Evolutionary conservation across 257 asterid genomes (phyloP), one percentile per base, ranked within the genome.

Genomic region (Rehmannia glutinosa): DNA sequence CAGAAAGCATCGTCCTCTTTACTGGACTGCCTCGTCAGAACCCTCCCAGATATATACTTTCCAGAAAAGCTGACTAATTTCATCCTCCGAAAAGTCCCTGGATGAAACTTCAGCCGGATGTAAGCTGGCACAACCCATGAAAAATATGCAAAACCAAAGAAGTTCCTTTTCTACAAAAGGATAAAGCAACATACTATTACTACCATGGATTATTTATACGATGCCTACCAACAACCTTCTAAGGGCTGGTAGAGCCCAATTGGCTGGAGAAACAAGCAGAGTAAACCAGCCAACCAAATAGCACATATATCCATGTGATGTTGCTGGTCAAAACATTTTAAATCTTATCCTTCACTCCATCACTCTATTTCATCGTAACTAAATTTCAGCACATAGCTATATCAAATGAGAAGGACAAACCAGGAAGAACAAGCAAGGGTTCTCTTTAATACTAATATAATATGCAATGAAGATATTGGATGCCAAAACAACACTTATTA

Each of bases 61-160:
- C 66, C 54, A 47, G 64, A 50, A 49, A 35, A 69, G 41, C 30
- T 49, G 43, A 28, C 27, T 39, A 57, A 39, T 45, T 45, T 54
- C 28, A 72, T 54, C 71, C 53, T 62, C 72, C 61, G 39, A 55
- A 24, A 61, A 47, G 50, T 63, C 58, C 38, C 23, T 13, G 45
- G 64, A n/a, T n/a, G n/a, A 24, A 56, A 53, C 79, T 62, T 35
- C 72, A 61, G 10, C 70, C 55, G 52, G 53, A 42, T 19, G 55
- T 53, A 62, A n/a, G 33, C 17, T 19, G 67, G 46, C 38, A 65
- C 61, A 27, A 36, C 33, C 41, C n/a, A 51, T 35, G n/a, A 10
- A 41, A 57, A 13, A 39, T 10, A 64, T 8, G 19, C 62, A 33
- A 47, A 38, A 25, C 56, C 9, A 39, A 20, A 59, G 46, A 59